Evolutionary conservation across 2,329 filamentous ascomycete species (phyloP).

Genomic region (Aureobasidium zeae): DNA sequence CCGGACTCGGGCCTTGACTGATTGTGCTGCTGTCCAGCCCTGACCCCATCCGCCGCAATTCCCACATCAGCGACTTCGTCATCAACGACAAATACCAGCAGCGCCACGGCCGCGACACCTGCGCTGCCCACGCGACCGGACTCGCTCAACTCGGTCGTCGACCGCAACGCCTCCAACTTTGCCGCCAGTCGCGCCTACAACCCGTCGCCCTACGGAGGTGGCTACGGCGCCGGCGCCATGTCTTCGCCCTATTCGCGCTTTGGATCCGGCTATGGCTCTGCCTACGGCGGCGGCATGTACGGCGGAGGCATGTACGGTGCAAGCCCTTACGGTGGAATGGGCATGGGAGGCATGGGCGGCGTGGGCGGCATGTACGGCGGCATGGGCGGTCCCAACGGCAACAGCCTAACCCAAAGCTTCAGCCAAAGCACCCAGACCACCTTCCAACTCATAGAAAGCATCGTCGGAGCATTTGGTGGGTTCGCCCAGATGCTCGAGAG

Average conservation of each 20-base stretch:
- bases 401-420: constrained; percentile 91
- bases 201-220: constrained; percentile 48
- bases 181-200: constrained; percentile 35
- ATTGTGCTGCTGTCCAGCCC: constrained; percentile 1
- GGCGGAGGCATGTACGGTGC: constrained; percentile 25
- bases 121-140: constrained; percentile 72
- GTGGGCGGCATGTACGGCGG: constrained; percentile 34
- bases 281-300: constrained; percentile 31
- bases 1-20: constrained; percentile 1
- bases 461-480: constrained; percentile 91
- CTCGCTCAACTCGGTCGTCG: constrained; percentile 68
- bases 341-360: constrained; percentile 17
- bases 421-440: constrained; percentile 91
- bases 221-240: constrained; percentile 32
- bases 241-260: constrained; percentile 47
- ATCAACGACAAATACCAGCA: constrained; percentile 34
- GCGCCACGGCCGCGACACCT: constrained; percentile 31
- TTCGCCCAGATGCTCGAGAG: constrained; percentile 99
- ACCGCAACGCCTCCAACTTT: constrained; percentile 80
- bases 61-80: constrained; percentile 17
- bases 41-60: constrained; percentile 9
- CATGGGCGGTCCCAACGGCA: constrained; percentile 67
- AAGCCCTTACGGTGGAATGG: constrained; percentile 24
- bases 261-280: constrained; percentile 33
- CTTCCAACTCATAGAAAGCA: constrained; percentile 96